Evolutionary conservation across 345 rosid species (phyloP), one percentile per base, ranked within the genome.

Genomic region (Hibiscus trionum): DNA sequence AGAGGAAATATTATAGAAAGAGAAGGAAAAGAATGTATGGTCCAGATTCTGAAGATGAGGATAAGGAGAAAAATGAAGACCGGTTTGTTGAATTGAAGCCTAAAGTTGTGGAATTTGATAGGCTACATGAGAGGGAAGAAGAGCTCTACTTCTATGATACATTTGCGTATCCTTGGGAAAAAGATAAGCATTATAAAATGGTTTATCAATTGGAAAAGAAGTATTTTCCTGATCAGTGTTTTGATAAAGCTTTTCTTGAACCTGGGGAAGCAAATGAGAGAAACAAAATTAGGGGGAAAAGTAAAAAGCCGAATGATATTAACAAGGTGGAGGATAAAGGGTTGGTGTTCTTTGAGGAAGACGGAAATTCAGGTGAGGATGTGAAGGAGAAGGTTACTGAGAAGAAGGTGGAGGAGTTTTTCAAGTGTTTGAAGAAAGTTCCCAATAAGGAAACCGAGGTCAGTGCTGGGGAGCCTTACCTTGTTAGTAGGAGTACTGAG

Each of bases 141-240:
- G 97, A 92, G 71, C 74, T 95, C 80, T 92, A 89, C 77, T 90
- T 95, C 49, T 82, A 90, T 59, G 97, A 95, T 72, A 44, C 93
- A 3, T 90, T 95, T 81, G 89, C 97, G 46, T 88, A 86, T 78
- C 98, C 99, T 0, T 92, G 98, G 99, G 97, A 92, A 83, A 90
- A 90, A 75, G 90, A 90, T 70, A 89, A 89, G 88, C 99, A 92
- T 84, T 95, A 95, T 79, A 92, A 89, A 86, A 92, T 90, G 99
- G 97, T 90, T 68, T 88, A 89, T 85, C 90, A 95, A 86, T 73
- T 90, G 76, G 99, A 95, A 85, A 92, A 95, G 90, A 95, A 92
- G 87, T 95, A 86, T 83, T 95, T 84, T 50, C 97, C 97, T 21
- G 96, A 88, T 53, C 96, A 92, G 14, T 83, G 92, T 68, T 85